phyloP scores from a whole-genome alignment of 2,329 filamentous ascomycete species.

The Xylariaceae sp. region DNA sequence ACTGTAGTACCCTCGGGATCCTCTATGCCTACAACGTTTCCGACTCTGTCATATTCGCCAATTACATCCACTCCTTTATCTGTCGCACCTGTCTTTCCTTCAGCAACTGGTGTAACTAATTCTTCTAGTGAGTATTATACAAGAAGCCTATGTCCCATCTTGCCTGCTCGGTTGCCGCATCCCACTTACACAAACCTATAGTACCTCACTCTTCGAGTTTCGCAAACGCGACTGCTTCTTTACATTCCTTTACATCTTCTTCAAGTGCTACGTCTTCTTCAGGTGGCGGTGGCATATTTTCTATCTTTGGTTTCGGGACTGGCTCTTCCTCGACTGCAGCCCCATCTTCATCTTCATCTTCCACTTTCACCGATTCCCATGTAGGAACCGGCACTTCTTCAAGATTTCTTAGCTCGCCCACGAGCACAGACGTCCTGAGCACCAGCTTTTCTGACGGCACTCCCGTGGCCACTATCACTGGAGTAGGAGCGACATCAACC shows the following conservation, averaged over 20 bases:
- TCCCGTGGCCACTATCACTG: slow-evolving; percentile 9
- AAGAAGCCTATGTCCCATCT: no score
- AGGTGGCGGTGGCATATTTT: slow-evolving; percentile 14
- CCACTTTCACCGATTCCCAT: slow-evolving; percentile 3
- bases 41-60: slow-evolving; percentile 30
- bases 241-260: slow-evolving; percentile 22
- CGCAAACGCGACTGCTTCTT: slow-evolving; percentile 21
- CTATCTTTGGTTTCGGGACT: slow-evolving; percentile 9
- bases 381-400: slow-evolving; percentile 7
- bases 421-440: no score
- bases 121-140: no score
- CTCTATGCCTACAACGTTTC: slow-evolving; percentile 32
- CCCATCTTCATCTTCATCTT: slow-evolving; percentile 9
- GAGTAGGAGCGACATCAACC: no score
- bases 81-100: slow-evolving; percentile 26
- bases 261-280: slow-evolving; percentile 8
- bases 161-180: slow-evolving; percentile 7
- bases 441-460: slow-evolving; percentile 16
- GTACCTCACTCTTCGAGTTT: slow-evolving; percentile 19
- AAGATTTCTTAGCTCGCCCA: slow-evolving; percentile 12
- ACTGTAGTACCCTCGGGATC: slow-evolving; percentile 27
- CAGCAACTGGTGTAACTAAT: slow-evolving; percentile 27
- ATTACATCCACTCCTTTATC: slow-evolving; percentile 32
- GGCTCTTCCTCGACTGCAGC: slow-evolving; percentile 8
- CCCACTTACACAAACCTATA: slow-evolving; percentile 10